Base-by-base conservation (phyloP, 164 flowering plant genomes). In the Nymphaea colorata region DNA sequence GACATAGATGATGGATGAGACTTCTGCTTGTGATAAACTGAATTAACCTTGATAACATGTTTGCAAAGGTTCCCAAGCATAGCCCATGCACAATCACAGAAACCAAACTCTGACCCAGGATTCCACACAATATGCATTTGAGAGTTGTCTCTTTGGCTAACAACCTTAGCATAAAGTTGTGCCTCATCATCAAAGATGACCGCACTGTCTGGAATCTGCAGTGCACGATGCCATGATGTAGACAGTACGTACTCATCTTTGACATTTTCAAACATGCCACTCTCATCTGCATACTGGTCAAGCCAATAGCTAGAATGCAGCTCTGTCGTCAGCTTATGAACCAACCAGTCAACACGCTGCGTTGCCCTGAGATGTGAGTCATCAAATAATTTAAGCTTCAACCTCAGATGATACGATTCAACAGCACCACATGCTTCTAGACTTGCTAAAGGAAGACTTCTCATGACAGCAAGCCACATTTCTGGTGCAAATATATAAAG, bases 331-430 rank as follows among this genome's bases (percentile, higher is more conserved):
- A 92, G 83, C 76, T 87, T 94, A 78, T 91, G 93, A 64, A 91
- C 96, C 70, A 94, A 76, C 99, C 99, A 91, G 74, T 91, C 99
- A 57, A 94, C 96, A 73, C 99, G 85, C 69, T 87, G 93, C 61
- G 88, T 80, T 36, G 96, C 85, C 74, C 89, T 89, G 67, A 91
- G 96, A 79, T 85, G 93, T 64, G 96, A 84, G 79, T 94, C 98
- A 77, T 94, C 98, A 76, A 81, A 90, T 2, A 94, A 75, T 74
- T 82, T 88, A 25, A 74, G 75, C 79, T 91, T 94, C 76, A 94
- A 78, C 85, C 91, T 94, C 74, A 88, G 80, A 73, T 91, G 99
- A 75, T 94, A 94, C 17, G 91, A 86, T 83, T 91, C 99, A 66
- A 90, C 86, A 62, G 97, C 98, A 73, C 96, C 89, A 66, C 92